Conservation (phyloP, 495 filamentous ascomycete genomes). For the Penicillium silybi region DNA sequence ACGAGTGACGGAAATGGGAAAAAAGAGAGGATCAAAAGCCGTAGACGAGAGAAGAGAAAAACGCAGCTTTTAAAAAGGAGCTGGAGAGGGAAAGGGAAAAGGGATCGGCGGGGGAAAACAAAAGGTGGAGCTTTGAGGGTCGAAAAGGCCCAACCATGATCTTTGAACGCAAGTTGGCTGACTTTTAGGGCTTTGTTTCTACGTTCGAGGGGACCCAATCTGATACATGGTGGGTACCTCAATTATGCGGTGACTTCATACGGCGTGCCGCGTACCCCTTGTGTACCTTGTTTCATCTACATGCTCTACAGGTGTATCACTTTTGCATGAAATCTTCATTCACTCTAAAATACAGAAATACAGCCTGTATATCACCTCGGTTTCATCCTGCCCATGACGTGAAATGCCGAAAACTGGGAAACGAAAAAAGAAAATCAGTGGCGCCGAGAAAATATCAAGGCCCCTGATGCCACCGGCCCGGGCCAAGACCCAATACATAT, state of each 20-base stretch:
- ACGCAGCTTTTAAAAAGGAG: neutral
- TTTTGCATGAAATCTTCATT: constrained; percentile 9
- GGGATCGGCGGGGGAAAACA: constrained; percentile 7
- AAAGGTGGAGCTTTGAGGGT: neutral
- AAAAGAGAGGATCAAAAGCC: constrained; percentile 2
- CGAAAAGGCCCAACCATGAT: neutral
- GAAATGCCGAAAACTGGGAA: constrained; percentile 8
- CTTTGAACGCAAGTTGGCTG: too few relatives aligned
- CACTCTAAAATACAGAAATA: constrained; percentile 21
- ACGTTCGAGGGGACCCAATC: neutral
- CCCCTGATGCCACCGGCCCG: constrained; percentile 7
- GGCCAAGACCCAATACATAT: constrained; percentile 26
- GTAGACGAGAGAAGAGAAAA: neutral
- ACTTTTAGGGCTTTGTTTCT: neutral
- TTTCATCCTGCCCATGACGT: neutral
- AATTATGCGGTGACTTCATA: neutral
- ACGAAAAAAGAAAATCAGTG: constrained; percentile 23
- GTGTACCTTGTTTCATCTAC: constrained; percentile 1
- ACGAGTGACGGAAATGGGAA: constrained; percentile 16
- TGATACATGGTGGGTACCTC: neutral
- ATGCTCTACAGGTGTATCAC: neutral
- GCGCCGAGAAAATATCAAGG: constrained; percentile 40
- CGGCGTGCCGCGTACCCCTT: neutral
- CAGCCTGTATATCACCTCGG: constrained; percentile 11
- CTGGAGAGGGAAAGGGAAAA: neutral